Evolutionary conservation across 2,329 filamentous ascomycete species (phyloP), one percentile per base, ranked within the genome.

Genomic region (Aspergillus viridinutans): DNA sequence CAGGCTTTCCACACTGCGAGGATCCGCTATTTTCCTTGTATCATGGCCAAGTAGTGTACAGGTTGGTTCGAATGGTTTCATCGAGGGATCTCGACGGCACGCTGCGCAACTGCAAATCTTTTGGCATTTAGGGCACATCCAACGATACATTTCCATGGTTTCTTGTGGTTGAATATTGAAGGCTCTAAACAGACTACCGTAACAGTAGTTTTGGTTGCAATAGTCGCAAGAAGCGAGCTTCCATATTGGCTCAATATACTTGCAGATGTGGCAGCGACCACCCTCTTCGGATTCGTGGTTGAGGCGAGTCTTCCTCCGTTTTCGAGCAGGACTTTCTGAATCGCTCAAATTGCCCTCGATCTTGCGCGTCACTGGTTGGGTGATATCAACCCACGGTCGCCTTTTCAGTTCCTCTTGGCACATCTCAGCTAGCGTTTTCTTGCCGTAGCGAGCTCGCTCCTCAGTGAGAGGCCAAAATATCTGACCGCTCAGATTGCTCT

Each of bases 31-130:
- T 35, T 89, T 88, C 54, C 86, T 89, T 0, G 94, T 99, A 64
- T 97, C 92, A 66, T 97, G 92, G 0, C 94, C 94, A 2, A 97
- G 83, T 1, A 93, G 80, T 0, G 92, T 96, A 56, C 89, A 90
- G 67, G 90, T 94, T 0, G 94, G 94, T 52, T 89, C 85, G 67
- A 96, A 96, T 0, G 92, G 90, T 4, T 80, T 81, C 65, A 89
- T 89, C n/a, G 83, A 85, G 8, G 80, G 77, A 58, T 84, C 81
- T 45, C 85, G 85, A 35, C 89, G 85, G 72, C 94, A 99, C 48
- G 81, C 79, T 12, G 86, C 90, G 66, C 92, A 97, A 62, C 92
- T 95, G 79, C 94, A 99, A 40, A 93, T 90, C 20, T 87, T 86
- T 23, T 84, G 80, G 70, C 94, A 99, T 67, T 88, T 90, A 0